phyloP scores from a whole-genome alignment of 331 rosid genomes.

The Malus hybrid region DNA sequence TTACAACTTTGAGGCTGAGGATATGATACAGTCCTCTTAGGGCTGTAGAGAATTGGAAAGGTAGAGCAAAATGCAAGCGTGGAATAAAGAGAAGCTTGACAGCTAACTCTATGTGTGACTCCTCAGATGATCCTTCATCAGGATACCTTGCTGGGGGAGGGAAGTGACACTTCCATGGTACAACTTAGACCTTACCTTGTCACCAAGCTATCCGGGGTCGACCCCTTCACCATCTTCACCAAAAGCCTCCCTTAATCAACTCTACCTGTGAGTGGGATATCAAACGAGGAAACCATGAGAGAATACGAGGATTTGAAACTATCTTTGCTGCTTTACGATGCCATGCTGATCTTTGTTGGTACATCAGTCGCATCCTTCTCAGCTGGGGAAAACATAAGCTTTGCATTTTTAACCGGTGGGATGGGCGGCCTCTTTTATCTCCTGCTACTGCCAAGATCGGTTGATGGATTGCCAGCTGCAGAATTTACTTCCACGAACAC shows the following conservation, averaged over 20 bases:
- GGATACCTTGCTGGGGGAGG: slow-evolving; percentile 69
- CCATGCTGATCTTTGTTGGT: slow-evolving; percentile 47
- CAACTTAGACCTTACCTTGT: slow-evolving; percentile 62
- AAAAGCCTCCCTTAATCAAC: slow-evolving; percentile 24
- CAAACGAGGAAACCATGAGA: slow-evolving; percentile 71
- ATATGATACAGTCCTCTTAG: too few species aligned
- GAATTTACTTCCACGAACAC: slow-evolving; percentile 21
- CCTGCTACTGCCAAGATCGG: slow-evolving; percentile 72
- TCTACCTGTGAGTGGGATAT: slow-evolving; percentile 10
- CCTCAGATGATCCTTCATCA: too few species aligned
- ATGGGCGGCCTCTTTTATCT: slow-evolving; percentile 75
- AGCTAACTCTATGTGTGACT: too few species aligned
- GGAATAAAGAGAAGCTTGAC: too few species aligned
- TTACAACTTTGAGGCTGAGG: slow-evolving; percentile 51
- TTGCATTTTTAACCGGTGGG: slow-evolving; percentile 74
- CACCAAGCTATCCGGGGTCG: slow-evolving; percentile 39
- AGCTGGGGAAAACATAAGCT: slow-evolving; percentile 43
- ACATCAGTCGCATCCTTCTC: slow-evolving; percentile 44
- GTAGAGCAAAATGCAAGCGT: too few species aligned
- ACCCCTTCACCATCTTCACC: slow-evolving; percentile 29
- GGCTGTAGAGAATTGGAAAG: too few species aligned
- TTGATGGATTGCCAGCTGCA: slow-evolving; percentile 67
- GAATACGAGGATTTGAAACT: slow-evolving; percentile 72
- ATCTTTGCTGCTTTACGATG: slow-evolving; percentile 77
- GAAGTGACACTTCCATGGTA: slow-evolving; percentile 53